phyloP scores from a whole-genome alignment of 768 basidiomycete species.

The Russula griseocarnosa region DNA sequence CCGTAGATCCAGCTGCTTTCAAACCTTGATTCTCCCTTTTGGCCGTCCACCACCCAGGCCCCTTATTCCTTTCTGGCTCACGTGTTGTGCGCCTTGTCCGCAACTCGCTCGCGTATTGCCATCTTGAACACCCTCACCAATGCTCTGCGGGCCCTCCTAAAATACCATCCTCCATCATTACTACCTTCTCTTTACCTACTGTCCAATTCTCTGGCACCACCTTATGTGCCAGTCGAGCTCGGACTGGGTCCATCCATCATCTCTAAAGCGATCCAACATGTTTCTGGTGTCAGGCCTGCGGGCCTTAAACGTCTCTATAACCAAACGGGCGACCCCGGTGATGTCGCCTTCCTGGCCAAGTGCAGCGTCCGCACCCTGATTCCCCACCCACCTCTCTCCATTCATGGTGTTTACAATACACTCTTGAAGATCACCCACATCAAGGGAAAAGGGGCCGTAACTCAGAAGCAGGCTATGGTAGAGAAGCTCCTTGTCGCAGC shows the following conservation, averaged over 20 bases:
- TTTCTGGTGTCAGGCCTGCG: constrained; percentile 58
- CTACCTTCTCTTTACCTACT: constrained; percentile 75
- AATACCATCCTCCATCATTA: constrained; percentile 63
- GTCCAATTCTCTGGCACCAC: constrained; percentile 74
- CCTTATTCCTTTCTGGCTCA: constrained; percentile 73
- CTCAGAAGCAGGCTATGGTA: constrained; percentile 71
- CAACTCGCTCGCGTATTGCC: constrained; percentile 67
- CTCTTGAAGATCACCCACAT: constrained; percentile 62
- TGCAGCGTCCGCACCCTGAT: constrained; percentile 69
- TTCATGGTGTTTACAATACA: constrained; percentile 62
- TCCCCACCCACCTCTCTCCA: constrained; percentile 62
- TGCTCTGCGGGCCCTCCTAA: constrained; percentile 61
- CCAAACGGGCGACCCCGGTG: constrained; percentile 71
- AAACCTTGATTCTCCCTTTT: constrained; percentile 42
- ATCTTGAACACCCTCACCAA: constrained; percentile 73
- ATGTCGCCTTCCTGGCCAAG: constrained; percentile 84
- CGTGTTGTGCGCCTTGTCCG: constrained; percentile 54
- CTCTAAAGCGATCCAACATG: constrained; percentile 64
- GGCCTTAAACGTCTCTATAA: constrained; percentile 66
- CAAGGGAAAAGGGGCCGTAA: constrained; percentile 73
- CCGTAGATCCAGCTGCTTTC: constrained; percentile 50
- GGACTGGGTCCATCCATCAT: constrained; percentile 66
- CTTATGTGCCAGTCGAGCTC: constrained; percentile 67
- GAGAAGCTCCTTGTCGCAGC: constrained; percentile 81
- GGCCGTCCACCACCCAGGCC: constrained; percentile 39